Evolutionary conservation across 1,139 yeast species (phyloP), one percentile per base, ranked within the genome.

Genomic region (Hyphopichia wangnamkhiaoensis): DNA sequence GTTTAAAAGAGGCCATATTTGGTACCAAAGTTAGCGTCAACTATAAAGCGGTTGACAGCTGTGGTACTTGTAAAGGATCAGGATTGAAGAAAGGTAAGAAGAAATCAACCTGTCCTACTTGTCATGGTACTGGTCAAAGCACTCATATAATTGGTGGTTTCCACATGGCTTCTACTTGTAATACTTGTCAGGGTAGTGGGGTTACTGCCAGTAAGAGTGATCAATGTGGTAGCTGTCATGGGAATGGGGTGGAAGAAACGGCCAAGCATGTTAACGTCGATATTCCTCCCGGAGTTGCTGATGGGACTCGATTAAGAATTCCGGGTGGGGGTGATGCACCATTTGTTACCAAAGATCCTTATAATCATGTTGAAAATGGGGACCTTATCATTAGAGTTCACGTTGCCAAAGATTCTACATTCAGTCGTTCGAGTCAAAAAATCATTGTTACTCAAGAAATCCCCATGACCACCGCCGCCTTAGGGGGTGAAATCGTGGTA

Each of bases 141-240:
- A 86, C 91, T 17, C 97, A 91, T 55, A 71, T 80, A 41, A 76
- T 90, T 60, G 97, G 96, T 8, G 98, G 98, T 0, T 94, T 93
- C 79, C 97, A 91, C 54, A 90, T 94, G 96, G 83, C 96, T 2
- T 83, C 96, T 3, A 89, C 97, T 12, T 93, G 99, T 74, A 76
- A 76, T 38, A 70, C 83, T 1, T 93, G 99, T 74, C 82, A 76
- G 37, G 99, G 99, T 33, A 70, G 87, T 3, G 99, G 99, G 39
- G 94, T 89, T 2, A 74, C 74, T 4, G 82, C 90, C 38, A 78
- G 83, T 34, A 71, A 78, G 30, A 68, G 73, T 14, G 91, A 90
- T 53, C 80, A 81, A 45, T 93, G 99, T 73, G 59, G 62, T 2
- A 63, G 82, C 0, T 93, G 99, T 67, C 91, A 82, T 48, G 96